These are phyloP conservation scores for Mollisiaceae sp. DNA, from an alignment of 2,329 filamentous ascomycete genomes.

Conservation along the genomic window DNA sequence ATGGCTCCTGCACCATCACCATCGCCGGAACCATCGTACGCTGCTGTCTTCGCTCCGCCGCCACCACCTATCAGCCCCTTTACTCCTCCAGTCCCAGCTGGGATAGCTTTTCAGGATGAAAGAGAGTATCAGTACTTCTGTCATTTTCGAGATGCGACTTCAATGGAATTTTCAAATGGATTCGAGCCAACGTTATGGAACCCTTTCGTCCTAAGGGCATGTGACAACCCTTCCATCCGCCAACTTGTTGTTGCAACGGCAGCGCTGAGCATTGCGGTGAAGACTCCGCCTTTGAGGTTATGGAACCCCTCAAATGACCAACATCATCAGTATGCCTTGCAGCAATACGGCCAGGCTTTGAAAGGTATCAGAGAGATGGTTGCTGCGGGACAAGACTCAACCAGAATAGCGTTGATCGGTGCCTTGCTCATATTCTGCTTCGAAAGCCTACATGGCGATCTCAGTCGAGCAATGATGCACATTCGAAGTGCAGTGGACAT, in stretches of 20 bases:
- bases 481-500: conserved; percentile 35
- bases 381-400: conserved; percentile 27
- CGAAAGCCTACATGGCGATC: conserved; percentile 33
- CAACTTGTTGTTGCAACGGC: conserved; percentile 30
- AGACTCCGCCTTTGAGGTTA: background rate
- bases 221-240: conserved; percentile 28
- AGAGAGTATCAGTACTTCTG: conserved; percentile 33
- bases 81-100: conserved; percentile 9
- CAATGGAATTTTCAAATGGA: conserved; percentile 30
- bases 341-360: conserved; percentile 34
- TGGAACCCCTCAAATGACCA: conserved; percentile 19
- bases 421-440: conserved; percentile 36
- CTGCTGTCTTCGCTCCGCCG: background rate
- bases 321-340: conserved; percentile 33
- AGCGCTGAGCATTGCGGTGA: conserved; percentile 29
- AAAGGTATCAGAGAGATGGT: conserved; percentile 30
- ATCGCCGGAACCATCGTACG: conserved; percentile 12
- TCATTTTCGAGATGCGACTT: conserved; percentile 33
- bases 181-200: conserved; percentile 34
- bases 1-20: conserved; percentile 10
- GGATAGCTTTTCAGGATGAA: conserved; percentile 27
- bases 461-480: conserved; percentile 28
- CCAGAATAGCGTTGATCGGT: conserved; percentile 32
- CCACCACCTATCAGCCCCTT: background rate
- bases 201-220: conserved; percentile 29